phyloP scores from a whole-genome alignment of 2,329 filamentous ascomycete genomes.

The Graphilbum fragrans region DNA sequence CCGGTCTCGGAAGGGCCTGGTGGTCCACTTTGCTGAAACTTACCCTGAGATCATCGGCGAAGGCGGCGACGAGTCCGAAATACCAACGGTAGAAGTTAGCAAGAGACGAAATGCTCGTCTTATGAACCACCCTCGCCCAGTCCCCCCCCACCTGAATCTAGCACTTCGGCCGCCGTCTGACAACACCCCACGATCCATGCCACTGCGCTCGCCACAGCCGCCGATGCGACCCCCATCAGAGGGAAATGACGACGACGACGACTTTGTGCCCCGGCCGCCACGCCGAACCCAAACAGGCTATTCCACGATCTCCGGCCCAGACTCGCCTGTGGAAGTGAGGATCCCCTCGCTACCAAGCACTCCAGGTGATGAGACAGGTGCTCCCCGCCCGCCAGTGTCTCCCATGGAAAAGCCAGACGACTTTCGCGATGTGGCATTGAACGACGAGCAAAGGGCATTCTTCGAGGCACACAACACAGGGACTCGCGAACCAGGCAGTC shows the following conservation, averaged over 20 bases:
- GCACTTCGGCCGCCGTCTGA: not conserved
- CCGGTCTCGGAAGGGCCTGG: constrained; percentile 47
- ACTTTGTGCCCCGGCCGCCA: constrained; percentile 41
- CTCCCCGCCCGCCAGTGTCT: not conserved
- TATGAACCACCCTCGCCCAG: constrained; percentile 6
- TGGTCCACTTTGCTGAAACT: constrained; percentile 61
- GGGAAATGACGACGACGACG: constrained; percentile 7
- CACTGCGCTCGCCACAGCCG: constrained; percentile 13
- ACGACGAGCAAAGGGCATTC: constrained; percentile 44
- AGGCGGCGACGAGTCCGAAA: constrained; percentile 76
- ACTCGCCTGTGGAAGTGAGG: constrained; percentile 21
- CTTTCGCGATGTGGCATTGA: constrained; percentile 22
- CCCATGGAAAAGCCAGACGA: too few species aligned
- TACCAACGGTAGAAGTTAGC: constrained; percentile 60
- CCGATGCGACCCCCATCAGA: constrained; percentile 12
- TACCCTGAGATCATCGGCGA: constrained; percentile 77
- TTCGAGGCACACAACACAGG: constrained; percentile 47
- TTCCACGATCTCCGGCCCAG: constrained; percentile 19
- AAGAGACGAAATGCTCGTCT: constrained; percentile 33
- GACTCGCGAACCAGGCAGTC: constrained; percentile 48
- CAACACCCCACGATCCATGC: not conserved
- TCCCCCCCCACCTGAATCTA: not conserved
- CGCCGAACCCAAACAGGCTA: constrained; percentile 47
- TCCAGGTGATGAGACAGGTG: not conserved
- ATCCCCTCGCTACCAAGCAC: not conserved